Conservation (phyloP, 306 rosid genomes). For the Gynostemma pentaphyllum region DNA sequence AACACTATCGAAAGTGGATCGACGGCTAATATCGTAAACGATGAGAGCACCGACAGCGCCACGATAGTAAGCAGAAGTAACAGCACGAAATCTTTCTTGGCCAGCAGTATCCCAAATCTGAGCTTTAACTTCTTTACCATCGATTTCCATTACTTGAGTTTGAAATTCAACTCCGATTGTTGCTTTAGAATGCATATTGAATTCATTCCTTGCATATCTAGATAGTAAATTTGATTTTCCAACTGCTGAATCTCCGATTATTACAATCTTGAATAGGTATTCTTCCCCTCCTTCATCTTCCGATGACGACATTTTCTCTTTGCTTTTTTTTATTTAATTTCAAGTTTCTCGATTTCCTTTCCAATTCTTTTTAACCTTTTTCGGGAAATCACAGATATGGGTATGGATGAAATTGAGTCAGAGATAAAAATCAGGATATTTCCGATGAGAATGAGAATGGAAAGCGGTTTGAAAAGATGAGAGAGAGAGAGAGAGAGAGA, state of each 20-base stretch:
- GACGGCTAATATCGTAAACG: constrained; percentile 76
- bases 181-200: constrained; percentile 78
- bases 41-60: constrained; percentile 90
- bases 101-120: constrained; percentile 99
- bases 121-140: constrained; percentile 77
- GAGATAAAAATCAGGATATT: background rate
- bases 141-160: constrained; percentile 76
- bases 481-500: background rate
- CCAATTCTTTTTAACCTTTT: background rate
- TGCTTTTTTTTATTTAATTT: background rate
- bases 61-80: constrained; percentile 86
- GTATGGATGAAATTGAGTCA: too few relatives aligned
- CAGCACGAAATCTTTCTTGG: constrained; percentile 89
- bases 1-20: constrained; percentile 72
- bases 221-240: constrained; percentile 82
- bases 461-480: background rate
- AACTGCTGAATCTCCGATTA: constrained; percentile 79
- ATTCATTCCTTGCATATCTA: constrained; percentile 78
- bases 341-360: background rate
- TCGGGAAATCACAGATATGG: too few relatives aligned
- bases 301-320: constrained; percentile 44
- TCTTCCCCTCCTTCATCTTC: constrained; percentile 83
- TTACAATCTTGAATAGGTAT: constrained; percentile 88
- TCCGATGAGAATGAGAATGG: background rate
- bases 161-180: constrained; percentile 94